Evolutionary conservation across 306 rosid species (phyloP).

Genomic region (Herpetospermum pedunculosum): DNA sequence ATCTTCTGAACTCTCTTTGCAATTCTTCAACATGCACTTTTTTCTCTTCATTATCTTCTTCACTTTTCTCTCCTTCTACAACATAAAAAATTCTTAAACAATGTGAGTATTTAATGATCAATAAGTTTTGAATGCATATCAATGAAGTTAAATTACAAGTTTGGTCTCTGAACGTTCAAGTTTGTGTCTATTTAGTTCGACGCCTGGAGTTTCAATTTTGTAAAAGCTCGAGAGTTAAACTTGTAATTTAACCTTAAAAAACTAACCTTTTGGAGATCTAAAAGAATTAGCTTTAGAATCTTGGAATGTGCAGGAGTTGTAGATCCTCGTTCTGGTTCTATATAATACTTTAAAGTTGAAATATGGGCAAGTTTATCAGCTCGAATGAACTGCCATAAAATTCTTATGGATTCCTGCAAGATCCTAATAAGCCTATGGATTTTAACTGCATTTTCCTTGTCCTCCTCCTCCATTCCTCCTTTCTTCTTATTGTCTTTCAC

Average conservation of each 20-base stretch:
- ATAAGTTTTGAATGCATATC: too few species aligned
- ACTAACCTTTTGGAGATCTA: conserved; percentile 52
- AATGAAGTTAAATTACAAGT: too few species aligned
- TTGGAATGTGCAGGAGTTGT: conserved; percentile 44
- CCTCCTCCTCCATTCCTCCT: conserved; percentile 7
- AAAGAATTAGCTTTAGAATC: conserved; percentile 29
- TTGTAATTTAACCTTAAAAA: too few species aligned
- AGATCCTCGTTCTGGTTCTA: conserved; percentile 21
- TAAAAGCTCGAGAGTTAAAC: too few species aligned
- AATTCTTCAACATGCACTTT: conserved; percentile 52
- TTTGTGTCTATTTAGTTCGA: too few species aligned
- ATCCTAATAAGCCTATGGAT: conserved; percentile 51
- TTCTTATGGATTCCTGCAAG: conserved; percentile 70
- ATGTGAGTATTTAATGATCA: not conserved
- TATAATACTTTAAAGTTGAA: conserved; percentile 15
- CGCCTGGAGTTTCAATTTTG: too few species aligned
- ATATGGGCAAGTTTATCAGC: conserved; percentile 44
- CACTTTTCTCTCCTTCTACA: conserved; percentile 65
- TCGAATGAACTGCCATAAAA: conserved; percentile 63
- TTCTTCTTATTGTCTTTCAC: conserved; percentile 9
- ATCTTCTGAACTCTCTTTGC: conserved; percentile 24
- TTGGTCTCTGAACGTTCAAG: too few species aligned
- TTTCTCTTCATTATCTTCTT: conserved; percentile 38
- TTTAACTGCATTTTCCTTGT: conserved; percentile 23
- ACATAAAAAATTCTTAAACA: not conserved